Base-by-base conservation (phyloP, 441 rosid genomes). In the Croton laevigatus region DNA sequence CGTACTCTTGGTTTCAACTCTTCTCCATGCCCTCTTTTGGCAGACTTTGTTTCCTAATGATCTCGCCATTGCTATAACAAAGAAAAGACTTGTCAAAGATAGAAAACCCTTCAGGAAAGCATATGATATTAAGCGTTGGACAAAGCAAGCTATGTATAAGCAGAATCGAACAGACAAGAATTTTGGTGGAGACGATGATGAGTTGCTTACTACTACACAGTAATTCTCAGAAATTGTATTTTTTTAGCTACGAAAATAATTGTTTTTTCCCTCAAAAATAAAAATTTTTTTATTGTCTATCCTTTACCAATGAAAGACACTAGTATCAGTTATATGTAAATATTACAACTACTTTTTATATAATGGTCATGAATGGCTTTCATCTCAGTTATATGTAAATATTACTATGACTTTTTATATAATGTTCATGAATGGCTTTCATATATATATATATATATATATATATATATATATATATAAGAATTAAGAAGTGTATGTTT, bases 21-120 rank as follows among this genome's bases (percentile, higher is more conserved):
- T 87, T 64, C 91, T 91, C 71, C 97, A 94, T 6, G 93, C 86
- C 68, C 82, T 94, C n/a, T 78, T 91, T 62, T 89, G 91, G 90
- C 82, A 40, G 32, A 83, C 88, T 9, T 74, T 87, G 80, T 92
- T 92, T 69, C 96, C 96, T 0, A 90, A 90, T 59, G 94, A 86
- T 67, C 91, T 90, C 19, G 93, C 96, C 62, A 87, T 88, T 66
- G 98, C 94, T 75, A 90, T 88, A 40, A 90, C 93, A 59, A 82
- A 79, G 87, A 88, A 42, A 75, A 85, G 80, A 73, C 88, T 80
- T 8, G 78, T 78, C 73, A 86, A 57, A 74, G 91, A 87, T 46
- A 88, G 77, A 86, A 90, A 86, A 70, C 86, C 94, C 59, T 76
- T 84, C 78, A 88, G 85, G 80, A 88, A 71, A 79, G 88, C 89